Conservation (phyloP, 2,329 filamentous ascomycete species). For the Berkeleyomyces rouxiae region DNA sequence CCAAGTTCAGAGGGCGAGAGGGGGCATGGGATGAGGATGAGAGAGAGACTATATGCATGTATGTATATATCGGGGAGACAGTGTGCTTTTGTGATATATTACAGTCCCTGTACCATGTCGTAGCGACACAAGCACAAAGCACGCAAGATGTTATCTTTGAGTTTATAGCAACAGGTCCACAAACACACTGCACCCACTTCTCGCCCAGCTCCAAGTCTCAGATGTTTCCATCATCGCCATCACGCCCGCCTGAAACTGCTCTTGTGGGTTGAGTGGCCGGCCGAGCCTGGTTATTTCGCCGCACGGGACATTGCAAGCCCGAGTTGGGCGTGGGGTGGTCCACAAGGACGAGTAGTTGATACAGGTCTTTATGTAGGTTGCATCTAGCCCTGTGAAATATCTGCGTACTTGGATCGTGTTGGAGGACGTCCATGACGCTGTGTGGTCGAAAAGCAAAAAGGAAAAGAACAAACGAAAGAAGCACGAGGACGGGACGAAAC, state of each 20-base stretch:
- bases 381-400: no score
- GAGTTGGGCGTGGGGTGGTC: no score
- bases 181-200: background rate
- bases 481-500: slow-evolving; percentile 6
- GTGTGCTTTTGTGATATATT: no score
- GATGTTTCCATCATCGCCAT: background rate
- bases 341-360: no score
- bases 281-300: background rate
- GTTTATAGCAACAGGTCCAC: background rate
- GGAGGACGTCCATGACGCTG: no score
- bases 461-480: background rate
- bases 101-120: background rate
- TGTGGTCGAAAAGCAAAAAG: background rate
- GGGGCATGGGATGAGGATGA: background rate
- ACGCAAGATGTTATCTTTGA: background rate
- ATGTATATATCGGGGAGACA: no score
- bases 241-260: slow-evolving; percentile 10
- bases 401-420: no score
- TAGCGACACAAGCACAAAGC: background rate
- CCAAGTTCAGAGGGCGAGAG: background rate
- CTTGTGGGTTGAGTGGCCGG: background rate
- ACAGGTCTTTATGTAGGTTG: no score
- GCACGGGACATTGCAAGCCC: no score
- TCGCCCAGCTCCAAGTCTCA: background rate
- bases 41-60: background rate